Evolutionary conservation across 768 basidiomycete genomes (phyloP).

Genomic region (Termitomyces sp.): DNA sequence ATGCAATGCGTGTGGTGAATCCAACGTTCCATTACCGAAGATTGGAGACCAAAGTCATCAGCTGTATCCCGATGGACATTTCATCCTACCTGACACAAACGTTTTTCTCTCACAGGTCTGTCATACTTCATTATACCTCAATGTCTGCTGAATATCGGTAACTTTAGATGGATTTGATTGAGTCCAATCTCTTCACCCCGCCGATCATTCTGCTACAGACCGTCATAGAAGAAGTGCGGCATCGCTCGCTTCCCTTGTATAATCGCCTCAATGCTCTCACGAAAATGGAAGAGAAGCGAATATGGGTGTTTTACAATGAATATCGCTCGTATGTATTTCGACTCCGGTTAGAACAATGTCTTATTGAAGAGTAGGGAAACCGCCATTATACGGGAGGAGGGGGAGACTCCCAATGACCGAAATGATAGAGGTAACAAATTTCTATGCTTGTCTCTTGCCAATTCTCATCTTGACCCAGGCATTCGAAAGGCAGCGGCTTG

Average conservation of each 20-base stretch:
- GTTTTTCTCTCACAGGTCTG: slow-evolving; percentile 4
- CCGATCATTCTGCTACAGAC: slow-evolving; percentile 93
- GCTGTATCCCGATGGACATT: slow-evolving; percentile 34
- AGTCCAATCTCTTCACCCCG: slow-evolving; percentile 67
- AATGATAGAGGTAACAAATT: slow-evolving; percentile 81
- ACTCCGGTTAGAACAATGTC: background rate
- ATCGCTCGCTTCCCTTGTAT: slow-evolving; percentile 88
- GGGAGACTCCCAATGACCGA: slow-evolving; percentile 86
- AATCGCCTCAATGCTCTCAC: slow-evolving; percentile 86
- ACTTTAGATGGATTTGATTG: slow-evolving; percentile 87
- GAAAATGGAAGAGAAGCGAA: slow-evolving; percentile 80
- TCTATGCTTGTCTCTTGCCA: background rate
- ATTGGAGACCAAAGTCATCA: slow-evolving; percentile 57
- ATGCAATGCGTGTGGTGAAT: slow-evolving; percentile 59
- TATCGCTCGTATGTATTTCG: slow-evolving; percentile 64
- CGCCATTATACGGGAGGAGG: slow-evolving; percentile 70
- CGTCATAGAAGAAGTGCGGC: slow-evolving; percentile 93
- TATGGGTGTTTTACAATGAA: slow-evolving; percentile 87
- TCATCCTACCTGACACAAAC: background rate
- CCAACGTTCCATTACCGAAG: slow-evolving; percentile 49
- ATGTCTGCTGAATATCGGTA: background rate
- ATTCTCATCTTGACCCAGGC: slow-evolving; percentile 38
- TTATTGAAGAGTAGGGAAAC: slow-evolving; percentile 58
- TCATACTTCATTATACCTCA: background rate
- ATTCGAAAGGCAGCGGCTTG: slow-evolving; percentile 86